A percentile compares a stretch with the other conserved stretches of the same genome.
Conservation (phyloP, 192 early-diverging fungal species). For the Jimgerdemannia flammicorona region DNA sequence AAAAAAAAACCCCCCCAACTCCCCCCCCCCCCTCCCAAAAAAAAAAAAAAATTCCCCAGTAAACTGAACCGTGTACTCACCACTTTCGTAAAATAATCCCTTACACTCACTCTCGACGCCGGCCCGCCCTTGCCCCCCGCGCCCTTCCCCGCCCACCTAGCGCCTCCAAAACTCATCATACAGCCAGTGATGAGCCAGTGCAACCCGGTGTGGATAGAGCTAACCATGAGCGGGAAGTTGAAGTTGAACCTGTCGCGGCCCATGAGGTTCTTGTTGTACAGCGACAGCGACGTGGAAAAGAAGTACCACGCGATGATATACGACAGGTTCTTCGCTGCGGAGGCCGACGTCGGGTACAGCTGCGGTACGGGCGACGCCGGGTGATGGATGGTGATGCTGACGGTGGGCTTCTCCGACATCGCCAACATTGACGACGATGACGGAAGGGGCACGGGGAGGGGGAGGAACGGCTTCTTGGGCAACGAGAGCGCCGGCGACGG, state of each 20-base stretch:
- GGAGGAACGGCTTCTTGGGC: slow-evolving; percentile 1
- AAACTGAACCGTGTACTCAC: slow-evolving; percentile 27
- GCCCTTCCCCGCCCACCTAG: neutral
- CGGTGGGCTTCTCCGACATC: slow-evolving; percentile 15
- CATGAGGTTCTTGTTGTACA: slow-evolving; percentile 89
- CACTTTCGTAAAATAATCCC: slow-evolving; percentile 31
- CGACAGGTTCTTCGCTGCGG: slow-evolving; percentile 25
- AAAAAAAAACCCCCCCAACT: no score
- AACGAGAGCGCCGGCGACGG: slow-evolving; percentile 10
- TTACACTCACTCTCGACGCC: slow-evolving; percentile 16
- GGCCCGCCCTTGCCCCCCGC: slow-evolving; percentile 16
- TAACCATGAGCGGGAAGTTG: slow-evolving; percentile 72
- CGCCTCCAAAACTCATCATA: slow-evolving; percentile 40
- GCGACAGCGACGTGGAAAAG: slow-evolving; percentile 65
- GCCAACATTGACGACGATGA: neutral
- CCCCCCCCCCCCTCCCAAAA: no score
- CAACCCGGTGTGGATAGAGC: slow-evolving; percentile 68
- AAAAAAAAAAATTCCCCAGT: no score
- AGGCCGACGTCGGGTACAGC: slow-evolving; percentile 8
- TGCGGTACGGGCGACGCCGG: slow-evolving; percentile 6
- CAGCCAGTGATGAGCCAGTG: slow-evolving; percentile 64
- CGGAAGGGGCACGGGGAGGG: neutral
- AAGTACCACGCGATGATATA: slow-evolving; percentile 70
- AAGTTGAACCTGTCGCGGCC: slow-evolving; percentile 70
- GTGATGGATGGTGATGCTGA: slow-evolving; percentile 11